Evolutionary conservation across 139 green algal species (phyloP).

Genomic region (Chlamydomonas incerta): DNA sequence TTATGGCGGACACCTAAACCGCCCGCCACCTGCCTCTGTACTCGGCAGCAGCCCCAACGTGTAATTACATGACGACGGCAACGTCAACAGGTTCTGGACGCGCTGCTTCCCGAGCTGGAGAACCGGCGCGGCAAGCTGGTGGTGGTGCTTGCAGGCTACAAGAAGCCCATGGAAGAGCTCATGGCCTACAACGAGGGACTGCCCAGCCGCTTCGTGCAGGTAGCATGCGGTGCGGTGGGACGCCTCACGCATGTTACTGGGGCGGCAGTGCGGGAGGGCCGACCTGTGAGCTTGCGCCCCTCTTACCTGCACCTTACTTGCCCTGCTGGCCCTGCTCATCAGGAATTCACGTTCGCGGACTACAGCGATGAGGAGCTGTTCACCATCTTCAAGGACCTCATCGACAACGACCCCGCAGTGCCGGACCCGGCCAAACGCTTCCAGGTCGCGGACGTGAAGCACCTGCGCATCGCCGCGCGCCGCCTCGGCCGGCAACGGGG

Average conservation of each 20-base stretch:
- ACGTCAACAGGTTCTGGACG: slow-evolving; percentile 66
- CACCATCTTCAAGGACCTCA: slow-evolving; percentile 47
- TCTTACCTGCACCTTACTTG: too few relatives aligned
- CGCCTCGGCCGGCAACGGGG: slow-evolving; percentile 57
- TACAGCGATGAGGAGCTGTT: slow-evolving; percentile 59
- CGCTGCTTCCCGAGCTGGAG: slow-evolving; percentile 64
- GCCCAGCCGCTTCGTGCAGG: slow-evolving; percentile 55
- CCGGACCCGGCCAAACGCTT: slow-evolving; percentile 20
- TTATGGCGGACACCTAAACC: too few relatives aligned
- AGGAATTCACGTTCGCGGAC: slow-evolving; percentile 54
- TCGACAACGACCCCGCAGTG: slow-evolving; percentile 11
- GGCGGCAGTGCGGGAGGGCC: too few relatives aligned
- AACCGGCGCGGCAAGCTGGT: slow-evolving; percentile 61
- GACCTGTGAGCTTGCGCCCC: too few relatives aligned
- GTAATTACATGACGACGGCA: too few relatives aligned
- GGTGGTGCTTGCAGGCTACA: slow-evolving; percentile 62
- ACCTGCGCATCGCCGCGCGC: slow-evolving; percentile 50
- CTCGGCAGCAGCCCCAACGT: too few relatives aligned
- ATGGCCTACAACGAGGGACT: slow-evolving; percentile 65
- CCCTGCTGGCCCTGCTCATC: neutral
- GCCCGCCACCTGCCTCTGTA: too few relatives aligned
- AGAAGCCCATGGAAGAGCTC: slow-evolving; percentile 67
- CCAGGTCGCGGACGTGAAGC: slow-evolving; percentile 48
- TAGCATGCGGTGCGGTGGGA: too few relatives aligned
- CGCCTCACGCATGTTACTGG: too few relatives aligned